These are phyloP conservation scores for Pugionium dolabratum DNA, from an alignment of 345 rosid genomes.

Conservation along the genomic window DNA sequence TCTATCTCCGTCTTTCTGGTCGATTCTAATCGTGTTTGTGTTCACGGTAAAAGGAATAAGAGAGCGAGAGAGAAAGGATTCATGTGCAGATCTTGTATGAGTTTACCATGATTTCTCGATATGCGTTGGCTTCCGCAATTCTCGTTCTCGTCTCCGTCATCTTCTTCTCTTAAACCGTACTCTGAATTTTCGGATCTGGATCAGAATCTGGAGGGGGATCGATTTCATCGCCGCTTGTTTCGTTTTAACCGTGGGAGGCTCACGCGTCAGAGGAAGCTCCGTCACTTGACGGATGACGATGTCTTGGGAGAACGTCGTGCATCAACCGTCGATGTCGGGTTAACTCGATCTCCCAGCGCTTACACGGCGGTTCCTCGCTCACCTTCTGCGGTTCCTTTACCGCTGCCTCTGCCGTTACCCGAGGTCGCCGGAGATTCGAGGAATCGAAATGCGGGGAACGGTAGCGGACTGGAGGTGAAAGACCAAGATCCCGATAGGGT, in stretches of 20 bases:
- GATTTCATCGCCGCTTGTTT: conserved; percentile 33
- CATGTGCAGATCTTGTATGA: conserved; percentile 21
- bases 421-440: conserved; percentile 47
- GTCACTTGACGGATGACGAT: conserved; percentile 58
- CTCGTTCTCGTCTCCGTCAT: conserved; percentile 52
- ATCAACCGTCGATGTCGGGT: conserved; percentile 17
- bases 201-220: conserved; percentile 29
- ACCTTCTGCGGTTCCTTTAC: conserved; percentile 56
- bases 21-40: conserved; percentile 13
- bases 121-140: conserved; percentile 84
- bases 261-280: conserved; percentile 58
- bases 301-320: conserved; percentile 33
- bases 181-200: conserved; percentile 32
- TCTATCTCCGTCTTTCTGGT: conserved; percentile 26
- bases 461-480: conserved; percentile 44
- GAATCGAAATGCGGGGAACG: conserved; percentile 39
- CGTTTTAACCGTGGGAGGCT: conserved; percentile 46
- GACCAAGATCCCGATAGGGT: conserved; percentile 35
- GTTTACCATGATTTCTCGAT: conserved; percentile 45
- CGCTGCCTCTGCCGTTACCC: conserved; percentile 57
- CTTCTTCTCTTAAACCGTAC: conserved; percentile 41
- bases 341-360: conserved; percentile 42
- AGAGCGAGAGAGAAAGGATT: not conserved
- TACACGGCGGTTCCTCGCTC: conserved; percentile 36
- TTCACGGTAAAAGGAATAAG: not conserved